Evolutionary conservation across 2,329 filamentous ascomycete species (phyloP), one percentile per base, ranked within the genome.

Genomic region (Colletotrichum incanum): DNA sequence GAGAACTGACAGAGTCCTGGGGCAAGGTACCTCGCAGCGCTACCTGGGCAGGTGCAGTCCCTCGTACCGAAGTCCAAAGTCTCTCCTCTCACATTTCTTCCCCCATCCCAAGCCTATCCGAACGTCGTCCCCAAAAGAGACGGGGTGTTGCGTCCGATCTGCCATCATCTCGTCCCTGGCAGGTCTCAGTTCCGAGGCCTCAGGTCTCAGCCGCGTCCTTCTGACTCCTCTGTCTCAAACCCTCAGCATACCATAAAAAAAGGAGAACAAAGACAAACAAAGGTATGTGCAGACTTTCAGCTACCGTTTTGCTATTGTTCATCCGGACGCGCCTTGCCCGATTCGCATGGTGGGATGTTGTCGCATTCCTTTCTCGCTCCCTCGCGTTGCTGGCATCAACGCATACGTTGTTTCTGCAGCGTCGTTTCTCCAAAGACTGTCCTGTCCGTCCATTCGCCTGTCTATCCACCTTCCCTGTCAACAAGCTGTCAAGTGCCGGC

Each of bases 401-500:
- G 34, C 23, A 41, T n/a, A 47, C 43, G 63, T 56, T 34, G 47
- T 28, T 43, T 31, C 14, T 66, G 41, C 49, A 37, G 12, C 23
- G 34, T 39, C 20, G 49, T 60, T 26, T 65, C 66, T 60, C 34
- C 18, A 26, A 41, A 23, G 3, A n/a, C n/a, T n/a, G n/a, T n/a
- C n/a, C n/a, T n/a, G n/a, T n/a, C 9, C 4, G 20, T 65, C 49
- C n/a, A 28, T 34, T 28, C 37, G n/a, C 23, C 28, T 45, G 62
- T 26, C 49, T 56, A 7, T 59, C 31, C 60, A 16, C 28, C 45
- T 65, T 39, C 70, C 70, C 52, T 65, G 59, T 65, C 65, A 49
- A 72, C 28, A 58, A 69, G 67, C 70, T 66, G 54, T 61, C 70
- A 71, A 72, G 67, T 72, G 70, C 70, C 70, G 67, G 71, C 67